A percentile compares a stretch with the other conserved stretches of the same genome.
These are phyloP conservation scores for Styphnolobium japonicum DNA, from an alignment of 306 rosid genomes.

Conservation along the genomic window DNA sequence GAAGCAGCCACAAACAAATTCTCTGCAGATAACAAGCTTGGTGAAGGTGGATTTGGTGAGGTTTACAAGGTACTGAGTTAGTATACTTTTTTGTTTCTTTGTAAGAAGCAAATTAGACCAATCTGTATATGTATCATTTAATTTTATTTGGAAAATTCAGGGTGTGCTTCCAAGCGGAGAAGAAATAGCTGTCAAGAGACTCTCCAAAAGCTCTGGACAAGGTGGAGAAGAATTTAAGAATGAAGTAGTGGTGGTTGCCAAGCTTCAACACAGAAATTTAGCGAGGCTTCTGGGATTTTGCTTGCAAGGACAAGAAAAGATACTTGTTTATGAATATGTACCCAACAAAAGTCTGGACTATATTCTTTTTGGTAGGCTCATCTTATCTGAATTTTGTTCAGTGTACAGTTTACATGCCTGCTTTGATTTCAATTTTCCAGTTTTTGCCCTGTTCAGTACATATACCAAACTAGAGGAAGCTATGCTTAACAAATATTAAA, in stretches of 20 bases:
- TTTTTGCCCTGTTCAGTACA: neutral
- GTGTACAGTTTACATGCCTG: neutral
- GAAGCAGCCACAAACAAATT: slow-evolving; percentile 46
- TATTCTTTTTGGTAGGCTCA: slow-evolving; percentile 38
- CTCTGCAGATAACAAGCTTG: slow-evolving; percentile 42
- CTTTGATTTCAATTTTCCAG: neutral
- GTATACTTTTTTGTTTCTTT: neutral
- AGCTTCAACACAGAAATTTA: slow-evolving; percentile 54
- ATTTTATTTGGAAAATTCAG: slow-evolving; percentile 21
- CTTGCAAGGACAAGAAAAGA: slow-evolving; percentile 49
- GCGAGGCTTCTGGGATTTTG: slow-evolving; percentile 53
- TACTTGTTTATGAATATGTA: slow-evolving; percentile 51
- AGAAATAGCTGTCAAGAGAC: slow-evolving; percentile 58
- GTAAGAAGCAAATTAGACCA: neutral
- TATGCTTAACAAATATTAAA: neutral
- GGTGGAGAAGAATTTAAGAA: slow-evolving; percentile 52
- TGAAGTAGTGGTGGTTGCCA: slow-evolving; percentile 49
- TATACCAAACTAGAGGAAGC: neutral
- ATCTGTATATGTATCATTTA: neutral
- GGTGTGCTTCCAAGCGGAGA: slow-evolving; percentile 36
- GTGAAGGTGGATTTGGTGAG: slow-evolving; percentile 54
- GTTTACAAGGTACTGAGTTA: slow-evolving; percentile 45
- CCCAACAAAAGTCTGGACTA: slow-evolving; percentile 50
- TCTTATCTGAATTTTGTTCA: neutral
- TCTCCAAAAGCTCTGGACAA: slow-evolving; percentile 47